phyloP scores from a whole-genome alignment of 345 rosid genomes.

The Bruguiera sexangula region DNA sequence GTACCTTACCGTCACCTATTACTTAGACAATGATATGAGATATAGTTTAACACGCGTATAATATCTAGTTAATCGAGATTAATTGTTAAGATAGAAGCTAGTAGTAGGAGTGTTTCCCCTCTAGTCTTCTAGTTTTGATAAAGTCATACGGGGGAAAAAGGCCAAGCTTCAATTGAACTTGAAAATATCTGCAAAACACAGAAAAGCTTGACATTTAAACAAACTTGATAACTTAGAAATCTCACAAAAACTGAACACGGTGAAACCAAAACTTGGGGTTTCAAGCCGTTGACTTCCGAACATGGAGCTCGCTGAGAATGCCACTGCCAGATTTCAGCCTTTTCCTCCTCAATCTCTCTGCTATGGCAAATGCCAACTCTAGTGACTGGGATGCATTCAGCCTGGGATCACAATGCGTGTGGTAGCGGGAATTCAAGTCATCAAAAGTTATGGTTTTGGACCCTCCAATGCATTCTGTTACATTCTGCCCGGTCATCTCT shows the following conservation, averaged over 20 bases:
- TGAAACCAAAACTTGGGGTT: not conserved
- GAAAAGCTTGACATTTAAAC: too few relatives aligned
- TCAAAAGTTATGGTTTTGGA: slow-evolving; percentile 50
- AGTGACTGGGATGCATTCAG: slow-evolving; percentile 58
- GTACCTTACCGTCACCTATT: too few relatives aligned
- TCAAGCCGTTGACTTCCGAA: slow-evolving; percentile 4
- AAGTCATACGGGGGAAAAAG: too few relatives aligned
- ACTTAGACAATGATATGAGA: too few relatives aligned
- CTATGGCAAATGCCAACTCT: slow-evolving; percentile 53
- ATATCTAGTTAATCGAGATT: too few relatives aligned
- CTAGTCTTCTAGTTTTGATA: too few relatives aligned
- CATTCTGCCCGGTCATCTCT: slow-evolving; percentile 62
- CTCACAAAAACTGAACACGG: not conserved
- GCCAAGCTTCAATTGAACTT: too few relatives aligned
- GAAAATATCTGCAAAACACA: too few relatives aligned
- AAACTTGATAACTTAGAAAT: not conserved
- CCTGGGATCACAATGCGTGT: slow-evolving; percentile 53
- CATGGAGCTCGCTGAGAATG: not conserved
- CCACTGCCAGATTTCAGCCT: slow-evolving; percentile 15
- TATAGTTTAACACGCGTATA: too few relatives aligned
- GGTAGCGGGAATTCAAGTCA: slow-evolving; percentile 53
- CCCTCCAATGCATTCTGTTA: slow-evolving; percentile 60
- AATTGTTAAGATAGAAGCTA: too few relatives aligned
- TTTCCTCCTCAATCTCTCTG: slow-evolving; percentile 45
- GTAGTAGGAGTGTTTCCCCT: too few relatives aligned